Base-by-base conservation (phyloP, 1,139 yeast species). In the Candida mesenterica region DNA sequence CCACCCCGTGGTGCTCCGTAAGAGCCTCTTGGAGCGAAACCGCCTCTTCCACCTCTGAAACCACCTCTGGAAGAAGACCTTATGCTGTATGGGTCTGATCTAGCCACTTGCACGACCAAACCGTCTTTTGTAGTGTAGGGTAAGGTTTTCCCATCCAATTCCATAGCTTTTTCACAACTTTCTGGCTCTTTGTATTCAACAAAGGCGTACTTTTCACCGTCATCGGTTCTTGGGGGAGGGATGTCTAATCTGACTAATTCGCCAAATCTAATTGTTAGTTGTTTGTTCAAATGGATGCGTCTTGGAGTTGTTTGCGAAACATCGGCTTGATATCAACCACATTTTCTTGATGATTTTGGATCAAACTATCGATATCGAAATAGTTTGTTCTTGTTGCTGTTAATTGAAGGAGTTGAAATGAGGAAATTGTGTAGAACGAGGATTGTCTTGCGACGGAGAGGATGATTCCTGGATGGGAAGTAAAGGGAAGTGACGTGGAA, bases 141-240 rank as follows among this genome's bases (percentile, higher is more conserved):
- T 47, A 59, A 65, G 38, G 44, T 53, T 53, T 72, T 70, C 16
- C 72, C 73, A 44, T 76, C 72, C 49, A 78, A 58, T 34, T 70
- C 72, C 32, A 80, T 55, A 10, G 87, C 86, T 35, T 70, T 71
- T 48, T 78, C 82, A 46, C 86, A 81, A 50, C 79, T 83, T 43
- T 76, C 76, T 14, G 65, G 56, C 39, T 68, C 74, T 49, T 76
- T 75, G 52, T 72, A 82, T 52, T 82, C 87, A 23, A 82, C 87
- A 59, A 82, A 82, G n/a, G 88, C 89, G 50, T 72, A 82, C 46
- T 81, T 80, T 48, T 77, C 71, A 31, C 82, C 80, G 42, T 76
- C 80, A 39, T 75, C 75, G 19, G 76, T 68, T 57, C 82, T 72
- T 39, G 87, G 82, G 36, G 87, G 86, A 24, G 87, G 83, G 39